Base-by-base conservation (phyloP, 495 filamentous ascomycete genomes). In the Neurospora cerealis region DNA sequence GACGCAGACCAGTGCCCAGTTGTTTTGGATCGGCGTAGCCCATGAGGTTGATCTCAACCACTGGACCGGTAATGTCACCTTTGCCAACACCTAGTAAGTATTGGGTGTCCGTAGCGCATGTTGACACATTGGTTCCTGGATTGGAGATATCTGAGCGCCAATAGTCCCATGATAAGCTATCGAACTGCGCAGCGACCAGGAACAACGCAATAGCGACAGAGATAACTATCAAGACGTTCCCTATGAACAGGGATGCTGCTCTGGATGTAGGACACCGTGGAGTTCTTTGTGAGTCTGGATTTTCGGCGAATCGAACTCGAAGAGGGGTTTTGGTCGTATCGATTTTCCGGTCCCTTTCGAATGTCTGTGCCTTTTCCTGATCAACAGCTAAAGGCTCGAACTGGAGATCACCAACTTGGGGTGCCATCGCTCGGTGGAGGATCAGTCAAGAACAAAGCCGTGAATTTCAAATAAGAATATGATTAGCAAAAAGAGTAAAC, bases 11-110 rank as follows among this genome's bases (percentile, higher is more conserved):
- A 24, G 91, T 90, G 48, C 96, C 95, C 44, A 96, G 81, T 79
- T 99, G 96, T 36, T 90, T 88, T n/a, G 91, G 83, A 78, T 93
- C 90, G 15, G 96, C 96, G 85, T 98, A 99, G 71, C 96, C 96
- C 89, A 96, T 96, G 77, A 97, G 85, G 74, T 93, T 93, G 78
- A 97, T 88, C 80, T 97, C 94, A 4, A 95, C 94, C n/a, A 96
- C 93, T 4, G 94, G 94, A 84, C 95, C 96, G 37, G 96, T 99
- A 76, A 99, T 93, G 83, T 99, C 96, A 24, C 91, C 94, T 80
- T 97, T 97, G 19, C 96, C 96, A 3, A 94, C 93, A 3, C 96
- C 96, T n/a, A 99, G 79, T 8, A 96, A 81, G 75, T 97, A 97
- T 69, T 85, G 81, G 69, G 54, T 66, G 32, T 66, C 54, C 15